Conservation (phyloP, 2,329 filamentous ascomycete genomes). For the Coniosporium uncinatum region DNA sequence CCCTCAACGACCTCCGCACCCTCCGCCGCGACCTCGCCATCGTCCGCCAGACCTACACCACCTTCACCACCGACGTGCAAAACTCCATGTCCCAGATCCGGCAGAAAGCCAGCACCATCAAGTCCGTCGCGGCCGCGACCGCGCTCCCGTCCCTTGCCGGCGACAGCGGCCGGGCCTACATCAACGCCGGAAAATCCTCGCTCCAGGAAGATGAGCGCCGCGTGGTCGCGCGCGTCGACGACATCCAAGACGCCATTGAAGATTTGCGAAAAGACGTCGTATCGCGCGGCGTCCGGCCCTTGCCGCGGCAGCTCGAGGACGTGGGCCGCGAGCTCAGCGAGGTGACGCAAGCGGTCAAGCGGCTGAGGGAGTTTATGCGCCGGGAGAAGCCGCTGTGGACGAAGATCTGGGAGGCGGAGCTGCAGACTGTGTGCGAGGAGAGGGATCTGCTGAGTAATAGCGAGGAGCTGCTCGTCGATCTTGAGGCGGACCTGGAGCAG, state of each 20-base stretch:
- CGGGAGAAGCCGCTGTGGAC: slow-evolving; percentile 96
- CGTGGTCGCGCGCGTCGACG: slow-evolving; percentile 88
- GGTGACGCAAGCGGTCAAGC: slow-evolving; percentile 83
- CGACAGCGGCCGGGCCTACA: slow-evolving; percentile 78
- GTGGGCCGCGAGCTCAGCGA: slow-evolving; percentile 84
- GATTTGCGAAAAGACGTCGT: slow-evolving; percentile 98
- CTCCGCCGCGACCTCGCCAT: slow-evolving; percentile 87
- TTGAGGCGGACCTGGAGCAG: slow-evolving; percentile 94
- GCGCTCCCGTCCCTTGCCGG: slow-evolving; percentile 67
- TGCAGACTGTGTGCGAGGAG: slow-evolving; percentile 94
- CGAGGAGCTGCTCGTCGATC: slow-evolving; percentile 88
- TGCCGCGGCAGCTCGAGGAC: slow-evolving; percentile 83
- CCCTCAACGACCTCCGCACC: slow-evolving; percentile 64
- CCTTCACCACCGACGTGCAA: slow-evolving; percentile 84
- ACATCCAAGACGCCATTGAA: slow-evolving; percentile 95
- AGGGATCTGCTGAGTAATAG: slow-evolving; percentile 93
- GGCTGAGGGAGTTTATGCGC: slow-evolving; percentile 88
- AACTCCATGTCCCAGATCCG: slow-evolving; percentile 82
- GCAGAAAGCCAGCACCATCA: slow-evolving; percentile 76
- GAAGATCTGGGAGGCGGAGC: slow-evolving; percentile 98
- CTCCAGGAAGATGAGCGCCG: slow-evolving; percentile 85
- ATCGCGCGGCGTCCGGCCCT: slow-evolving; percentile 81
- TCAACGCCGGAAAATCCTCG: slow-evolving; percentile 81
- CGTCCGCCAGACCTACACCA: slow-evolving; percentile 87
- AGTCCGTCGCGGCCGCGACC: slow-evolving; percentile 66